Evolutionary conservation across 2,329 filamentous ascomycete species (phyloP).

Genomic region (Diaporthe vaccinii): DNA sequence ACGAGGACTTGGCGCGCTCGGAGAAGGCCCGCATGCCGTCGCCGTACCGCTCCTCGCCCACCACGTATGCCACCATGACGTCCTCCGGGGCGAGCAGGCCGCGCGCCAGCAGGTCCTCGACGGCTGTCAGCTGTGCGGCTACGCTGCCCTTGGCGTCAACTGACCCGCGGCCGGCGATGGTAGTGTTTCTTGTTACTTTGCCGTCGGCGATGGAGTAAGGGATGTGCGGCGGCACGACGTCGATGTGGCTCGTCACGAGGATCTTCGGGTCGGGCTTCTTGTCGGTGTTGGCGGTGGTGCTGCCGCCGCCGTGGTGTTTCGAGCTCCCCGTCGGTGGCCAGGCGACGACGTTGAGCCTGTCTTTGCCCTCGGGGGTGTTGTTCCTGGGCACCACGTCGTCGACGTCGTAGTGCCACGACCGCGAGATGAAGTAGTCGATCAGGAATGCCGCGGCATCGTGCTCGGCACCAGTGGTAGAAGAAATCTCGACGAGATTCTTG

Average conservation of each 20-base stretch:
- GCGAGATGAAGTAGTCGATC: constrained; percentile 70
- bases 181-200: constrained; percentile 56
- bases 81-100: constrained; percentile 56
- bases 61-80: constrained; percentile 75
- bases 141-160: constrained; percentile 80
- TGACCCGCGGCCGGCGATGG: constrained; percentile 79
- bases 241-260: constrained; percentile 85
- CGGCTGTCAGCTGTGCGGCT: constrained; percentile 80
- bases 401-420: constrained; percentile 58
- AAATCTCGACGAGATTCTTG: constrained; percentile 78
- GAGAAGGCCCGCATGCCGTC: constrained; percentile 81
- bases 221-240: constrained; percentile 80
- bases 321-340: constrained; percentile 62
- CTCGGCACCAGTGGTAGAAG: constrained; percentile 81
- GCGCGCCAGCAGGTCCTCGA: constrained; percentile 64
- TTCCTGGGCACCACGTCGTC: constrained; percentile 56
- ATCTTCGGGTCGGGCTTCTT: constrained; percentile 62
- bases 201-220: constrained; percentile 72
- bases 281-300: constrained; percentile 50
- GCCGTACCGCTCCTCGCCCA: constrained; percentile 86
- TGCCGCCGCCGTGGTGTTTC: constrained; percentile 48
- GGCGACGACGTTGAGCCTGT: constrained; percentile 83
- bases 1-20: constrained; percentile 46
- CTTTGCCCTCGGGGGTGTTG: constrained; percentile 47
- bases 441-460: constrained; percentile 77